These are phyloP conservation scores for Phytopythium oedochilum DNA, from an alignment of 352 stramenopile genomes.

Conservation along the genomic window DNA sequence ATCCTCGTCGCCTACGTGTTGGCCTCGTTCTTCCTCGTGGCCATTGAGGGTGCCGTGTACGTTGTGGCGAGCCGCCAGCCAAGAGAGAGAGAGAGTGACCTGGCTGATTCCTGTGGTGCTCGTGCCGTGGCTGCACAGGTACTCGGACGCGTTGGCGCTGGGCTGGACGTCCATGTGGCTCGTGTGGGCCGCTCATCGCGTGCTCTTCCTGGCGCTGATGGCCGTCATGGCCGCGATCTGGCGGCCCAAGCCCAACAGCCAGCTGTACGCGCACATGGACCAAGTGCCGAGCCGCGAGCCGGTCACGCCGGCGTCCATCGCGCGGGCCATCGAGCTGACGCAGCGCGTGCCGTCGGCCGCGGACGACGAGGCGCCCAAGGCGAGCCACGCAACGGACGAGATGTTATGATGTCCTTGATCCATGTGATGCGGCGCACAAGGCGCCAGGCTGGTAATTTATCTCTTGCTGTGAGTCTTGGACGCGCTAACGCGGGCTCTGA, in stretches of 20 bases:
- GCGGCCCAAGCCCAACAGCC: conserved; percentile 57
- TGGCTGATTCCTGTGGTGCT: neutral
- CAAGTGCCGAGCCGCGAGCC: conserved; percentile 72
- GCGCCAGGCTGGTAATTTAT: neutral
- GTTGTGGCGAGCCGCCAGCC: conserved; percentile 9
- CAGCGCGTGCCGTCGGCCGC: conserved; percentile 47
- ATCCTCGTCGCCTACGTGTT: conserved; percentile 60
- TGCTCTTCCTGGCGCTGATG: conserved; percentile 68
- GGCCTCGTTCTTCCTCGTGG: conserved; percentile 73
- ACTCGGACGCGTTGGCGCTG: conserved; percentile 54
- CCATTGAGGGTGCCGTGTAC: conserved; percentile 73
- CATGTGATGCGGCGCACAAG: too few relatives aligned
- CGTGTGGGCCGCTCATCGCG: conserved; percentile 68
- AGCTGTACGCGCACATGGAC: conserved; percentile 75
- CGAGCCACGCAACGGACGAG: neutral
- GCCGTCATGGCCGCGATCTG: conserved; percentile 69
- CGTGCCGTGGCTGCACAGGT: conserved; percentile 25
- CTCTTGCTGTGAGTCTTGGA: too few relatives aligned
- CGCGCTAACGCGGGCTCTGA: too few relatives aligned
- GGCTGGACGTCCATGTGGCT: conserved; percentile 75
- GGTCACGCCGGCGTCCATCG: conserved; percentile 34
- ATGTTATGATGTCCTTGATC: conserved; percentile 1
- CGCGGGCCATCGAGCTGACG: conserved; percentile 48
- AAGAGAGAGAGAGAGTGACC: too few relatives aligned
- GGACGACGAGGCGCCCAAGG: conserved; percentile 25